Evolutionary conservation across 108 stramenopile species (phyloP).

Genomic region (Mediolabrus comicus): DNA sequence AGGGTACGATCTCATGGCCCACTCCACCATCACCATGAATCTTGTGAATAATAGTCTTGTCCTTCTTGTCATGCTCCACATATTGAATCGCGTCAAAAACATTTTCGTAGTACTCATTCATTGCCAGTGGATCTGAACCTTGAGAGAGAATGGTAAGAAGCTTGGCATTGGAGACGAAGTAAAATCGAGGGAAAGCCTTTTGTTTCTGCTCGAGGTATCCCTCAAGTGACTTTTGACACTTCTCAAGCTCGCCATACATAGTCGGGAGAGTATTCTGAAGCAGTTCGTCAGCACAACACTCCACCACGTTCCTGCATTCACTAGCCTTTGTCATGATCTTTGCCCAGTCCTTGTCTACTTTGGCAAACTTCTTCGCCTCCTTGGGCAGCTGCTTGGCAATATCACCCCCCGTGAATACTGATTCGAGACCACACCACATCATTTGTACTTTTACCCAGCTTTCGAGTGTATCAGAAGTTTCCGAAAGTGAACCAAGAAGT

Average conservation of each 20-base stretch:
- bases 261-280: slow-evolving; percentile 68
- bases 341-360: slow-evolving; percentile 91
- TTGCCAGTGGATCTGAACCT: slow-evolving; percentile 89
- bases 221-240: slow-evolving; percentile 90
- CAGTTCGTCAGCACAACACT: slow-evolving; percentile 78
- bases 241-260: slow-evolving; percentile 90
- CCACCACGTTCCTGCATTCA: slow-evolving; percentile 75
- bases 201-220: slow-evolving; percentile 93
- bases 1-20: slow-evolving; percentile 76
- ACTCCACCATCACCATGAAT: slow-evolving; percentile 73
- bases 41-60: slow-evolving; percentile 79
- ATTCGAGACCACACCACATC: slow-evolving; percentile 92
- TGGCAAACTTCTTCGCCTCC: slow-evolving; percentile 91
- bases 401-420: slow-evolving; percentile 91
- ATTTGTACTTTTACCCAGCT: slow-evolving; percentile 91
- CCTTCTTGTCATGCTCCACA: slow-evolving; percentile 88
- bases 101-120: slow-evolving; percentile 93
- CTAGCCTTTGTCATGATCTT: slow-evolving; percentile 83
- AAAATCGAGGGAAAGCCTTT: slow-evolving; percentile 91
- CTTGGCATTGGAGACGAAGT: slow-evolving; percentile 90
- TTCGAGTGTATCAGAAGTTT: slow-evolving; percentile 89
- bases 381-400: slow-evolving; percentile 92
- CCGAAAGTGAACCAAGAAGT: slow-evolving; percentile 68
- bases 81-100: slow-evolving; percentile 86
- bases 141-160: slow-evolving; percentile 88